A percentile compares a stretch with the other conserved stretches of the same genome.
Conservation (phyloP, 352 stramenopile genomes). For the Globisporangium viniferum region DNA sequence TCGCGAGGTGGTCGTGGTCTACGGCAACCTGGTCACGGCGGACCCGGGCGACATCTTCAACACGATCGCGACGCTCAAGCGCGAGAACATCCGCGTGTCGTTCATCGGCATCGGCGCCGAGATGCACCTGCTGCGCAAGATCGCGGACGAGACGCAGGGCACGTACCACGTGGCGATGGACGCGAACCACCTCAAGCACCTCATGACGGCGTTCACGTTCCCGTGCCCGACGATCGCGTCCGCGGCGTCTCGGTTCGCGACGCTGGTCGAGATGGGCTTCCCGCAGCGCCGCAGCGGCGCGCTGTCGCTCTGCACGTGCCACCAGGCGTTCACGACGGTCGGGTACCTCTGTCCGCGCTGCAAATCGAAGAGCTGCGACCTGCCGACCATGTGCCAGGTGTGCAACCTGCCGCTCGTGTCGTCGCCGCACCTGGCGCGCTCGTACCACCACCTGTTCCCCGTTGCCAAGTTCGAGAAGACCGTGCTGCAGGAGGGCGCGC, state of each 20-base stretch:
- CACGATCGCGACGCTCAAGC: conserved; percentile 89
- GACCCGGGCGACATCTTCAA: conserved; percentile 96
- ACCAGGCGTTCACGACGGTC: conserved; percentile 86
- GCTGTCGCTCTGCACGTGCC: conserved; percentile 82
- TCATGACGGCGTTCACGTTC: conserved; percentile 93
- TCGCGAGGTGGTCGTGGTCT: conserved; percentile 92
- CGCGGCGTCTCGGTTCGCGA: conserved; percentile 60
- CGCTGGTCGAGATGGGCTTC: conserved; percentile 85
- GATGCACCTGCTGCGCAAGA: conserved; percentile 86
- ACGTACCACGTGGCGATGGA: conserved; percentile 94
- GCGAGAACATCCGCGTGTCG: conserved; percentile 90
- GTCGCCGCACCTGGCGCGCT: conserved; percentile 95
- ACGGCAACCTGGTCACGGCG: conserved; percentile 93
- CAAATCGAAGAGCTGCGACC: conserved; percentile 92
- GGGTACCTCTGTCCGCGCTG: conserved; percentile 94
- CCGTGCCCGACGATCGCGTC: conserved; percentile 88
- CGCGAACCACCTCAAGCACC: conserved; percentile 87
- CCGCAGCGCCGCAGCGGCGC: conserved; percentile 67
- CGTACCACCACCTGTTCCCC: conserved; percentile 98
- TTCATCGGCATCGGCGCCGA: conserved; percentile 95
- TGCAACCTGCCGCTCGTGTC: conserved; percentile 96
- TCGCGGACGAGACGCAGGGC: conserved; percentile 91
- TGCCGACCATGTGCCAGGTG: conserved; percentile 95
- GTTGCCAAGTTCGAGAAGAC: conserved; percentile 92
- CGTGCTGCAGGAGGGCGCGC: conserved; percentile 26